Evolutionary conservation across 2,329 filamentous ascomycete genomes (phyloP).

Genomic region (Emericellopsis cladophorae): DNA sequence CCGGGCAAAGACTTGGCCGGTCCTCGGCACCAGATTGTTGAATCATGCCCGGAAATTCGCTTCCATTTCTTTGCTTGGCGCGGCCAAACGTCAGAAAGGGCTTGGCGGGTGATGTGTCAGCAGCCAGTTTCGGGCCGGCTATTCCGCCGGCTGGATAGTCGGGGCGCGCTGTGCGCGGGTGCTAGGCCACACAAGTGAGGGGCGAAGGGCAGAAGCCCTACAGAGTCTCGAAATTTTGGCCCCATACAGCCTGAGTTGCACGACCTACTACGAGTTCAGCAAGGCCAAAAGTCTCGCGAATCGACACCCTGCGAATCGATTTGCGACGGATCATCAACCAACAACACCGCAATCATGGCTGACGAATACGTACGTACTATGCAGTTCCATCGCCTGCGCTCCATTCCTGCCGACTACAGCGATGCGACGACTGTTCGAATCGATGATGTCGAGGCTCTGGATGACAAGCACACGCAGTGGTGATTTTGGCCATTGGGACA

Average conservation of each 20-base stretch:
- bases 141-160: constrained; percentile 1
- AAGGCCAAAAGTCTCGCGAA: constrained; percentile 11
- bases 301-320: constrained; percentile 16
- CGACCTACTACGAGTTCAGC: constrained; percentile 19
- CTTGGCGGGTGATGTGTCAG: constrained; percentile 8
- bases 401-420: constrained; percentile 1
- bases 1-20: background rate
- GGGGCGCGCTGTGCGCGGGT: too few species aligned
- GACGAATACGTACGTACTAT: constrained; percentile 72
- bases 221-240: constrained; percentile 17
- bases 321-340: constrained; percentile 28
- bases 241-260: constrained; percentile 10
- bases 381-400: constrained; percentile 15
- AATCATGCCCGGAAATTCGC: background rate
- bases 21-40: background rate
- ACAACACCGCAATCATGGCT: constrained; percentile 56
- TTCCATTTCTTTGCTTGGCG: too few species aligned
- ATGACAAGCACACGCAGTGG: background rate
- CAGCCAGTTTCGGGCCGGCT: constrained; percentile 17
- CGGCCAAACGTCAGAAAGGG: too few species aligned
- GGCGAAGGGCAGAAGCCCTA: constrained; percentile 29
- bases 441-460: background rate
- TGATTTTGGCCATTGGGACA: background rate
- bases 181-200: constrained; percentile 17
- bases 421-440: background rate